Evolutionary conservation across 2,329 filamentous ascomycete genomes (phyloP).

Genomic region (Blastomyces parvus): DNA sequence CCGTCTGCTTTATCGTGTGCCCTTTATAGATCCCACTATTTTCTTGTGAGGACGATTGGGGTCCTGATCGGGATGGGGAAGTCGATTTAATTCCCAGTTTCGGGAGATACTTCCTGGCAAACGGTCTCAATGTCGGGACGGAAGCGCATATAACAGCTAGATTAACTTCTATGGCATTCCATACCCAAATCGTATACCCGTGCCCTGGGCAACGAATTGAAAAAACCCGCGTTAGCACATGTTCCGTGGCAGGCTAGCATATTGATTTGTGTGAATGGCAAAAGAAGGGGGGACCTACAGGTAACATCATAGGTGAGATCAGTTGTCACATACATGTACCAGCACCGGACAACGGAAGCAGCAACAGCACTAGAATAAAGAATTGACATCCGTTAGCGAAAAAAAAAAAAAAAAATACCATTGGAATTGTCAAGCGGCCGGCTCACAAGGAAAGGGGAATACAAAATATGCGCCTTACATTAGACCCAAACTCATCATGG

Average conservation of each 20-base stretch:
- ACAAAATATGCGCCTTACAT: conserved; percentile 11
- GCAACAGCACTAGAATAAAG: conserved; percentile 12
- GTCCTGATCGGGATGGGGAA: background rate
- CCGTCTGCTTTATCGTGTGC: conserved; percentile 11
- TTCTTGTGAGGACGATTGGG: background rate
- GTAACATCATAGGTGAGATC: conserved; percentile 15
- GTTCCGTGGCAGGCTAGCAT: background rate
- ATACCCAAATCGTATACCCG: conserved; percentile 18
- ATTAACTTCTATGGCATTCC: conserved; percentile 18
- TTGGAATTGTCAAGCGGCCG: background rate
- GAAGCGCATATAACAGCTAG: conserved; percentile 20
- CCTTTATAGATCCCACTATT: conserved; percentile 9
- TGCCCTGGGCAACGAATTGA: conserved; percentile 12
- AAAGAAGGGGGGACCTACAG: conserved; percentile 10
- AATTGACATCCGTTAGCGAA: background rate
- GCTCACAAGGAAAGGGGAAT: background rate
- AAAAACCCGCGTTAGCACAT: background rate
- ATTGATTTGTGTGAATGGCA: background rate
- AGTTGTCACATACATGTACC: conserved; percentile 12
- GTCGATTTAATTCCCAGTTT: conserved; percentile 8
- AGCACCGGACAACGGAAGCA: conserved; percentile 13
- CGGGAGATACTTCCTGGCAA: conserved; percentile 14
- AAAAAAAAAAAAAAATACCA: background rate
- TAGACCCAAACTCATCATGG: conserved; percentile 16
- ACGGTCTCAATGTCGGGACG: conserved; percentile 16